These are phyloP conservation scores for Cutaneotrichosporon cutaneum DNA, from an alignment of 1,284 basidiomycete species.

Conservation along the genomic window DNA sequence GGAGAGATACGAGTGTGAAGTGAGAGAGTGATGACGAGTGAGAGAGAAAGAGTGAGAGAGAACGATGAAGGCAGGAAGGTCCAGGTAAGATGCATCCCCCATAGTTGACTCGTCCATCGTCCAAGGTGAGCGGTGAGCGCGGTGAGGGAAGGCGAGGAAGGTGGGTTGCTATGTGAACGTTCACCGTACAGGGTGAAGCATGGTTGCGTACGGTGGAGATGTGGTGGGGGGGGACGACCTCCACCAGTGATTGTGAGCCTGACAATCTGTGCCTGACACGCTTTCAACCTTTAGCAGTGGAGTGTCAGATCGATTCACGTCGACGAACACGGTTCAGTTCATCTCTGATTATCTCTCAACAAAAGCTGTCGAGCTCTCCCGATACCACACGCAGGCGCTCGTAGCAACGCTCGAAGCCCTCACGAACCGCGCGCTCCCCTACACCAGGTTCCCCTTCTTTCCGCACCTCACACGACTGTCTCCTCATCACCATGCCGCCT, in stretches of 20 bases:
- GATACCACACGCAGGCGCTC: not conserved
- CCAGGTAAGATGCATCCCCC: not conserved
- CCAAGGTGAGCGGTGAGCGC: not conserved
- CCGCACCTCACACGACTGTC: not conserved
- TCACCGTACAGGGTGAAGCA: not conserved
- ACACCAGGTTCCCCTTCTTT: not conserved
- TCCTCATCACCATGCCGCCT: slow-evolving; percentile 43
- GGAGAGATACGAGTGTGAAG: not conserved
- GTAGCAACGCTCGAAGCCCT: not conserved
- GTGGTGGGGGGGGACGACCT: not conserved
- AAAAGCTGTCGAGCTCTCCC: not conserved
- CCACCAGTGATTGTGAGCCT: not conserved
- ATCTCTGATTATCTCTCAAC: not conserved
- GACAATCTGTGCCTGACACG: not conserved
- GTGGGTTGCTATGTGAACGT: not conserved
- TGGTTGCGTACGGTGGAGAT: not conserved
- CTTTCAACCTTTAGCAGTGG: slow-evolving; percentile 2
- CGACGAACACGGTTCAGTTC: not conserved
- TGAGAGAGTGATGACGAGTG: not conserved
- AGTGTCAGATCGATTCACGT: not conserved
- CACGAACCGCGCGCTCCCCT: not conserved
- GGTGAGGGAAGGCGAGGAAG: not conserved
- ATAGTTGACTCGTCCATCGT: not conserved
- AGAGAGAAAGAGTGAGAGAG: slow-evolving; percentile 2
- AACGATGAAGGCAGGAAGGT: not conserved